Conservation (phyloP, 2,329 filamentous ascomycete genomes). For the Colletotrichum phormii region DNA sequence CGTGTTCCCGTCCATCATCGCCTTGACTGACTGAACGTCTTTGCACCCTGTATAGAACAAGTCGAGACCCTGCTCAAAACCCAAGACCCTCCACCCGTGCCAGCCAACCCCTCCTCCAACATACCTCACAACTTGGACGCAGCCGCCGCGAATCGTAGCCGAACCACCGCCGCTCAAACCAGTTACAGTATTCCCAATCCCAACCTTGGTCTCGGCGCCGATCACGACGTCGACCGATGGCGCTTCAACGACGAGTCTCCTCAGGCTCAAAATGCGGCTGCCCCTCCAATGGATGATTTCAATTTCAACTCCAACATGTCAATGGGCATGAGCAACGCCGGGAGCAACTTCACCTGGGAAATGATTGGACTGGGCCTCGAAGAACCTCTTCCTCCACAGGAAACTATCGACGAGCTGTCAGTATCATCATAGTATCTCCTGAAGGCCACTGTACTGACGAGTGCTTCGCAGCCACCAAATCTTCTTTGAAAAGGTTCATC, state of each 20-base stretch:
- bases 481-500: constrained; percentile 92
- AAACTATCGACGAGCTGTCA: constrained; percentile 84
- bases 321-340: constrained; percentile 62
- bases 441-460: constrained; percentile 22
- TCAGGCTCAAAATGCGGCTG: constrained; percentile 44
- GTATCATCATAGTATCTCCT: constrained; percentile 41
- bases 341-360: constrained; percentile 81
- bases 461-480: constrained; percentile 72
- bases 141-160: constrained; percentile 44
- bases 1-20: neutral
- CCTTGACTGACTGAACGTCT: constrained; percentile 14
- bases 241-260: constrained; percentile 66
- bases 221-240: constrained; percentile 66
- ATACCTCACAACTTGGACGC: constrained; percentile 46
- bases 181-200: constrained; percentile 59
- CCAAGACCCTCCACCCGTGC: constrained; percentile 66
- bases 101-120: constrained; percentile 48
- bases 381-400: constrained; percentile 68
- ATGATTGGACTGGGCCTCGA: constrained; percentile 71
- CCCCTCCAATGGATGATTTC: constrained; percentile 64
- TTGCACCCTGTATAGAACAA: constrained; percentile 71
- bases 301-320: constrained; percentile 63
- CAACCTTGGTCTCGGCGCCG: constrained; percentile 57
- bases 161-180: constrained; percentile 45
- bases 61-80: constrained; percentile 91